Percentiles rank a stretch among this genome's conserved stretches.
These are phyloP conservation scores for Mycena vitilis DNA, from an alignment of 768 basidiomycete genomes.

Conservation along the genomic window DNA sequence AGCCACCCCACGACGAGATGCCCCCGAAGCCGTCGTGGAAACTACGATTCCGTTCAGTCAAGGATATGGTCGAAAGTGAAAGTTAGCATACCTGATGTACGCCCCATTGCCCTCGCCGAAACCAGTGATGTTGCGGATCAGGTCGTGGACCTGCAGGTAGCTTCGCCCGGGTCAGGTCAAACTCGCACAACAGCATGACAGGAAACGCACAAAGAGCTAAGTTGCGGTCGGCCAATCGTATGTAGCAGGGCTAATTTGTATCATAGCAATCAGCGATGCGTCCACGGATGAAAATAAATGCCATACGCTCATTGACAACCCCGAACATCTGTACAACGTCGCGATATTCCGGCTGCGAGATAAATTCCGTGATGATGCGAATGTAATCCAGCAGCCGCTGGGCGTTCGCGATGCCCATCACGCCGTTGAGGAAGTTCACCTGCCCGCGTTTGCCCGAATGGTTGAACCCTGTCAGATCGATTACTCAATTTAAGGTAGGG, in stretches of 20 bases:
- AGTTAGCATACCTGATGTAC: constrained; percentile 64
- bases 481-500: not conserved
- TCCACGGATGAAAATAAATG: not conserved
- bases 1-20: constrained; percentile 45
- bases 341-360: constrained; percentile 81
- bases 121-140: constrained; percentile 74
- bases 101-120: constrained; percentile 72
- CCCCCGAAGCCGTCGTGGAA: constrained; percentile 63
- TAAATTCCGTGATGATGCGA: constrained; percentile 83
- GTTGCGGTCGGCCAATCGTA: not conserved
- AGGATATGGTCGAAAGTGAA: too few relatives aligned
- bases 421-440: constrained; percentile 64
- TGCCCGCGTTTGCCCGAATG: constrained; percentile 54
- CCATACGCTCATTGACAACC: constrained; percentile 67
- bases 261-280: not conserved
- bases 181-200: not conserved
- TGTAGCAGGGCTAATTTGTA: not conserved
- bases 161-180: not conserved
- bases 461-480: constrained; percentile 48
- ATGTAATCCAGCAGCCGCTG: constrained; percentile 72
- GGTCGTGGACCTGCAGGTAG: constrained; percentile 65
- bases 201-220: constrained; percentile 1
- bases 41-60: too few relatives aligned
- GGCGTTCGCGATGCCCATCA: constrained; percentile 79
- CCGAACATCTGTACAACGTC: constrained; percentile 74